Evolutionary conservation across 164 flowering plant species (phyloP).

Genomic region (Euptelea pleiosperma): DNA sequence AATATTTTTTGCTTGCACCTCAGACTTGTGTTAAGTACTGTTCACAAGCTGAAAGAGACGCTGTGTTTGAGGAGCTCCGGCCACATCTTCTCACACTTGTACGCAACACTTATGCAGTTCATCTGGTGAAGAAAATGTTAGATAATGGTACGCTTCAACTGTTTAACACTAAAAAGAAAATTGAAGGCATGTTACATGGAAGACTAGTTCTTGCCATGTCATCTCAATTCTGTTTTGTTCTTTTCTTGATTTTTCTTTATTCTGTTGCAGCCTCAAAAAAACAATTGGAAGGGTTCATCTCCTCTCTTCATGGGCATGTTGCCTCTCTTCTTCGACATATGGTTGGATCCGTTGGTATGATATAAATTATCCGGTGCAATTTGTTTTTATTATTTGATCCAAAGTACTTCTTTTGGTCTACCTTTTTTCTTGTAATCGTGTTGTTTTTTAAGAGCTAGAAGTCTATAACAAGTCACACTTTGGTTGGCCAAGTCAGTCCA

Average conservation of each 20-base stretch:
- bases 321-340: constrained; percentile 83
- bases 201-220: not conserved
- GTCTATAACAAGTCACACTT: not conserved
- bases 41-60: constrained; percentile 68
- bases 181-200: not conserved
- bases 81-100: constrained; percentile 79
- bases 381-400: not conserved
- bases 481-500: not conserved
- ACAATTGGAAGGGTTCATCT: constrained; percentile 71
- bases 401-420: not conserved
- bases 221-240: not conserved
- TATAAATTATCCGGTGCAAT: not conserved
- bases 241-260: not conserved
- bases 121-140: constrained; percentile 82
- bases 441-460: not conserved
- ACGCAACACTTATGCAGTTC: constrained; percentile 76
- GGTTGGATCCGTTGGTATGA: constrained; percentile 94
- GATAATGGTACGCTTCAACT: constrained; percentile 60
- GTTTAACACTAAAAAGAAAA: not conserved
- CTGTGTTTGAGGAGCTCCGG: constrained; percentile 70
- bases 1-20: not conserved
- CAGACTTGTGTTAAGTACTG: constrained; percentile 89
- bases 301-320: constrained; percentile 86
- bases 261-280: constrained; percentile 72
- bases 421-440: too few relatives aligned